Evolutionary conservation across 2,329 filamentous ascomycete genomes (phyloP).

Genomic region (Neopestalotiopsis clavispora): DNA sequence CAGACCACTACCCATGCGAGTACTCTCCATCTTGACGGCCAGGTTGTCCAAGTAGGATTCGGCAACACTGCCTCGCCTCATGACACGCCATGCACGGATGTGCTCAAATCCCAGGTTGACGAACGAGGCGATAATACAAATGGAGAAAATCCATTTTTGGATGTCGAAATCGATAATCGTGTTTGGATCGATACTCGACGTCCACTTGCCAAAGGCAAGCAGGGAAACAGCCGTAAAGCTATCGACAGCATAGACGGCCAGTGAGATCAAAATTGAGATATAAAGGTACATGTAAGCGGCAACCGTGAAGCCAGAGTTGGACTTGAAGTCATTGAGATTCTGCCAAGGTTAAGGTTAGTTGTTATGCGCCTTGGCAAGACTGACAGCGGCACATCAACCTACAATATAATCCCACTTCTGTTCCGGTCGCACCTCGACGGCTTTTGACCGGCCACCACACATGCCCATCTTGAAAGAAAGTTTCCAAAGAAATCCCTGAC

Average conservation of each 20-base stretch:
- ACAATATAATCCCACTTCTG: conserved; percentile 96
- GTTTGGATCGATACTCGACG: conserved; percentile 78
- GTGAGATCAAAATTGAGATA: conserved; percentile 76
- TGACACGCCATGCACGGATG: conserved; percentile 78
- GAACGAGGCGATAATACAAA: conserved; percentile 90
- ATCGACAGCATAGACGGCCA: conserved; percentile 88
- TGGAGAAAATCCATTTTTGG: conserved; percentile 93
- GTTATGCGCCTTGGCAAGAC: conserved; percentile 7
- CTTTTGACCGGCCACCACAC: conserved; percentile 66
- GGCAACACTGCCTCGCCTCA: conserved; percentile 83
- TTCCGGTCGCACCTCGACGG: conserved; percentile 73
- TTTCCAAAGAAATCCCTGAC: background rate
- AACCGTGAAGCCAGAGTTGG: conserved; percentile 74
- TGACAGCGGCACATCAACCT: conserved; percentile 40
- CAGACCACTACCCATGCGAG: conserved; percentile 73
- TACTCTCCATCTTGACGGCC: conserved; percentile 82
- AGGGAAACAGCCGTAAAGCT: conserved; percentile 93
- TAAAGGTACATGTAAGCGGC: conserved; percentile 87
- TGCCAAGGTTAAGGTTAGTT: conserved; percentile 22
- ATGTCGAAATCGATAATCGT: conserved; percentile 72
- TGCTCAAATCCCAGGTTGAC: conserved; percentile 82
- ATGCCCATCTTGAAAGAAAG: conserved; percentile 57
- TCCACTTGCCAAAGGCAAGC: conserved; percentile 87
- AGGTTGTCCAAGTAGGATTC: conserved; percentile 91
- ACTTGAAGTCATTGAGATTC: conserved; percentile 78